phyloP scores from a whole-genome alignment of 208 protist genomes.

The Trypanosoma boissoni region DNA sequence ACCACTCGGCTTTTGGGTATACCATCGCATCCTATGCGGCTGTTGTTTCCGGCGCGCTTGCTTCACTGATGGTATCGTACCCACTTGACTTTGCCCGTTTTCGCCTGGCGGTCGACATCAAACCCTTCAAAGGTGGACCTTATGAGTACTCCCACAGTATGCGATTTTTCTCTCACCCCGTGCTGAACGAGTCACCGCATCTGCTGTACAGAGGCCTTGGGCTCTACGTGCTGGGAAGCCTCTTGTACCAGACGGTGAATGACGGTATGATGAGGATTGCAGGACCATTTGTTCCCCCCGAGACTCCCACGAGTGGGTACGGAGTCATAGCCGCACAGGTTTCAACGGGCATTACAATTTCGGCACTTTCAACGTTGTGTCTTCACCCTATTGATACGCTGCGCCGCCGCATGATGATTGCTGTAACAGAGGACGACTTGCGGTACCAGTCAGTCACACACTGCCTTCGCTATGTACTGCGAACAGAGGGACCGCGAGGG shows the following conservation, averaged over 20 bases:
- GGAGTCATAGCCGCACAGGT: constrained; percentile 45
- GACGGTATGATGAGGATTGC: constrained; percentile 33
- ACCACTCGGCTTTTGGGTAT: constrained; percentile 34
- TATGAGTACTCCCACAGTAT: constrained; percentile 76
- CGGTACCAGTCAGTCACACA: constrained; percentile 54
- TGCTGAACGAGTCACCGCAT: constrained; percentile 67
- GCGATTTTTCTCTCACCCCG: constrained; percentile 65
- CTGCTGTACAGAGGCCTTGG: constrained; percentile 65
- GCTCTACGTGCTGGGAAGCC: constrained; percentile 62
- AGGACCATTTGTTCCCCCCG: constrained; percentile 43
- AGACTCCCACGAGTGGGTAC: constrained; percentile 32
- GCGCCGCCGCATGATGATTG: constrained; percentile 79
- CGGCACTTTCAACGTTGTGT: constrained; percentile 56
- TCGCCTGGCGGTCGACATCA: constrained; percentile 74
- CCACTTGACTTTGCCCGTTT: constrained; percentile 81
- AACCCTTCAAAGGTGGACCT: constrained; percentile 33
- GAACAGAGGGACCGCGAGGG: constrained; percentile 55
- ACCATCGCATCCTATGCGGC: constrained; percentile 51
- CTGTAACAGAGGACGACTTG: constrained; percentile 56
- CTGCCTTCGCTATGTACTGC: constrained; percentile 53
- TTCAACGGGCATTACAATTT: constrained; percentile 37
- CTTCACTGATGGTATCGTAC: constrained; percentile 59
- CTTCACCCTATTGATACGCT: constrained; percentile 77
- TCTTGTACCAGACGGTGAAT: constrained; percentile 57
- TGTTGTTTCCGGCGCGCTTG: constrained; percentile 39